A percentile compares a stretch with the other conserved stretches of the same genome.
Evolutionary conservation across 2,329 filamentous ascomycete genomes (phyloP).

Genomic region (Cryphonectria nitschkei): DNA sequence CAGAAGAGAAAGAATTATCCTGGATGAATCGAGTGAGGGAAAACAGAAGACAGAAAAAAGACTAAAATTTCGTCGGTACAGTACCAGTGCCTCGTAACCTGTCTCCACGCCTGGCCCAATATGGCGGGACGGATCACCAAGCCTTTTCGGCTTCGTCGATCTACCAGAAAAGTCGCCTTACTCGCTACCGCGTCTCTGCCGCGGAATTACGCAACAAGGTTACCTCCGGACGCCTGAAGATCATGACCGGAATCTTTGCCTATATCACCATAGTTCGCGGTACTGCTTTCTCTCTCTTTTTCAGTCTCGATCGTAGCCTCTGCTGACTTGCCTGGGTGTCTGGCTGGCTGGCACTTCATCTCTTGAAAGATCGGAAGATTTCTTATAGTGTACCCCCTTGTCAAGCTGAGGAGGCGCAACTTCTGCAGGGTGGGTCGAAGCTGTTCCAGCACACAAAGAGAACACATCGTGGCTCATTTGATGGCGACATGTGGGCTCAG

Average conservation of each 20-base stretch:
- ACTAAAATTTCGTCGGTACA: background rate
- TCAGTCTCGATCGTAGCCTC: background rate
- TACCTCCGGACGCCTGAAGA: background rate
- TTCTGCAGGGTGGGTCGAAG: background rate
- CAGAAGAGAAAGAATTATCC: background rate
- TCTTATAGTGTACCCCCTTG: background rate
- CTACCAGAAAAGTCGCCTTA: conserved; percentile 1
- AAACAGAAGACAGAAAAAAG: background rate
- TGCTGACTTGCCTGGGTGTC: background rate
- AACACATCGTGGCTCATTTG: background rate
- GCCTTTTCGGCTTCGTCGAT: conserved; percentile 10
- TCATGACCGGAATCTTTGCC: background rate
- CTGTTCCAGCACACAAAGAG: background rate
- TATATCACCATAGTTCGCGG: background rate
- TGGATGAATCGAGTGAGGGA: background rate
- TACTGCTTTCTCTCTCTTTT: background rate
- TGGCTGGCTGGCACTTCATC: background rate
- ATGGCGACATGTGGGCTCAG: background rate
- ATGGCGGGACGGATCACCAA: conserved; percentile 23
- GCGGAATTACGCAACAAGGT: background rate
- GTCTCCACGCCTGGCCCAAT: conserved; percentile 10
- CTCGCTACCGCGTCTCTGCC: conserved; percentile 1
- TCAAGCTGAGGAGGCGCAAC: background rate
- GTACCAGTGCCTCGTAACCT: background rate
- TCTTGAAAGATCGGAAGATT: background rate